Conservation (phyloP, 139 green algal species). For the Chlamydomonas sphaeroides region DNA sequence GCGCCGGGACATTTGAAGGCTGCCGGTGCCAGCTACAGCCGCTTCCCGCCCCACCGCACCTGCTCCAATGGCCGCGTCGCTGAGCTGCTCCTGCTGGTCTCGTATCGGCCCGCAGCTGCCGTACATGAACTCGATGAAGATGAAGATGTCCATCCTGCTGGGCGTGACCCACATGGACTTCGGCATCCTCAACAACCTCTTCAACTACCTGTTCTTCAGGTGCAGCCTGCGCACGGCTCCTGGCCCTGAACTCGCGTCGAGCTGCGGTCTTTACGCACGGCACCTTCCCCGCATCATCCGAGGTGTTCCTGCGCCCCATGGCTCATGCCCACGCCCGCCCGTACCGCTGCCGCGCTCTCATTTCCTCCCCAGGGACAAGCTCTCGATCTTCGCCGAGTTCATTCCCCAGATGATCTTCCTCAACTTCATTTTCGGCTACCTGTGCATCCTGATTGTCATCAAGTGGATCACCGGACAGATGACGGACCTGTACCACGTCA, state of each 20-base stretch:
- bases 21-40: too few species aligned
- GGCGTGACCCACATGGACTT: constrained; percentile 95
- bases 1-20: too few species aligned
- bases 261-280: too few species aligned
- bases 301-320: too few species aligned
- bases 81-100: too few species aligned
- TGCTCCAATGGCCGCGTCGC: constrained; percentile 93
- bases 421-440: constrained; percentile 96
- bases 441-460: constrained; percentile 93
- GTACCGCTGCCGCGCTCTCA: too few species aligned
- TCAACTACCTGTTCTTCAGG: constrained; percentile 84
- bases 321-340: too few species aligned
- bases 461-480: constrained; percentile 84
- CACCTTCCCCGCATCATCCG: too few species aligned
- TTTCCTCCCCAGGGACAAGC: constrained; percentile 63
- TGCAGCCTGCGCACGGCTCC: not conserved
- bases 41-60: too few species aligned
- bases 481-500: constrained; percentile 96
- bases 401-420: constrained; percentile 97
- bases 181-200: constrained; percentile 91
- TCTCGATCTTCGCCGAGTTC: constrained; percentile 92
- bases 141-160: constrained; percentile 99
- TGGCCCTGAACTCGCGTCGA: not conserved
- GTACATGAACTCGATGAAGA: constrained; percentile 98
- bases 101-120: constrained; percentile 81